Evolutionary conservation across 2,329 filamentous ascomycete genomes (phyloP), one percentile per base, ranked within the genome.

Genomic region (Beauveria asiatica): DNA sequence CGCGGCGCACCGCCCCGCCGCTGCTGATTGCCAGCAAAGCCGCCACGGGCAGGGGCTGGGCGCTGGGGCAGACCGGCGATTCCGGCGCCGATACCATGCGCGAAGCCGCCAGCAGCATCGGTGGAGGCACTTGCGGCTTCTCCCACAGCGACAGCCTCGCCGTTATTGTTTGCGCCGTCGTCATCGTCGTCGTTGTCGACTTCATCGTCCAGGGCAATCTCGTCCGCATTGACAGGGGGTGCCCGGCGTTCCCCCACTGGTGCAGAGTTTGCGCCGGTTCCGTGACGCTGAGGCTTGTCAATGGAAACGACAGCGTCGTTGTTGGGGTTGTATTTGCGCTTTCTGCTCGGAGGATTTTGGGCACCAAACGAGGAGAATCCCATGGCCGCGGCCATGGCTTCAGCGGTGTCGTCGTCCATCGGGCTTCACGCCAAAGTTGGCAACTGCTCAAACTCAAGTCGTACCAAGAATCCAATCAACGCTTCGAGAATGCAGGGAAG

Each of bases 311-410:
- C 77, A 42, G 80, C 80, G 65, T 83, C 83, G 54, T 73, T 75
- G 30, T 77, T 73, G 19, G 80, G 76, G 67, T 88, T 84, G 72
- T 83, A 87, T 68, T 86, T 86, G 62, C 87, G 81, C 70, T 88
- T 88, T 71, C 88, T 89, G 48, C 78, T 78, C 1, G 80, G 75
- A 3, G 72, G 74, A 57, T 75, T 70, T 65, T 81, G 76, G 10
- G 74, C 72, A 65, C 88, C 88, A 68, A 92, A 92, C 61, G 83
- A 80, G 9, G 85, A 81, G 72, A 92, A 92, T 64, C 89, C 89
- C 85, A 92, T 87, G 51, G 82, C 80, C 46, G 82, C 81, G 23
- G 85, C 85, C 70, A 90, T 84, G 57, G 82, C 81, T 46, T 75
- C 74, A 53, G 81, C 77, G 21, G 69, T 69, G n/a, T 63, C 64